phyloP scores from a whole-genome alignment of 2,329 filamentous ascomycete genomes.

The Hypocreales sp. region DNA sequence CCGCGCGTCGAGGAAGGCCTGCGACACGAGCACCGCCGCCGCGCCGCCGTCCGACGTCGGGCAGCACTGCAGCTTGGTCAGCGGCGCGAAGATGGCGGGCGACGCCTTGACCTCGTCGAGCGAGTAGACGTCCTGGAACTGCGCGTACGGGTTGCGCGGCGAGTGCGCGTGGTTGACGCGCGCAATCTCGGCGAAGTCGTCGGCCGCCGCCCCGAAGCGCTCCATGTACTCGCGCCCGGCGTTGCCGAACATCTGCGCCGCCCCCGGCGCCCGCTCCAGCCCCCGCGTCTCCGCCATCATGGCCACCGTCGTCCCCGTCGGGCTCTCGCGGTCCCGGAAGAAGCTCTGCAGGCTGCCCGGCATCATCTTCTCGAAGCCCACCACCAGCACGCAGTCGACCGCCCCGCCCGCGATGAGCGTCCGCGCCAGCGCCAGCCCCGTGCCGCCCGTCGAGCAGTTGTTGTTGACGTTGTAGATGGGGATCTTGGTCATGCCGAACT shows the following conservation, averaged over 20 bases:
- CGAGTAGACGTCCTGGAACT: slow-evolving; percentile 87
- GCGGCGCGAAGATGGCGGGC: slow-evolving; percentile 65
- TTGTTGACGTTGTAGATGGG: slow-evolving; percentile 98
- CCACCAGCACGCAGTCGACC: slow-evolving; percentile 76
- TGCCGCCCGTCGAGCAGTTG: slow-evolving; percentile 94
- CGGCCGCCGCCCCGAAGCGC: slow-evolving; percentile 70
- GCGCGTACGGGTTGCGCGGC: slow-evolving; percentile 89
- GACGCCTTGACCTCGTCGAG: slow-evolving; percentile 65
- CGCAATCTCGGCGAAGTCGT: slow-evolving; percentile 91
- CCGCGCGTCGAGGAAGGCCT: slow-evolving; percentile 72
- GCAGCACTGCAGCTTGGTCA: slow-evolving; percentile 98
- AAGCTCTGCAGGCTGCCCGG: slow-evolving; percentile 70
- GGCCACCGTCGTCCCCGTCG: slow-evolving; percentile 52
- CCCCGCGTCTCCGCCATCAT: slow-evolving; percentile 80
- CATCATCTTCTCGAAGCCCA: slow-evolving; percentile 98
- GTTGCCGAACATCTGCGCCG: slow-evolving; percentile 92
- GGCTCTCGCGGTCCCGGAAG: slow-evolving; percentile 75
- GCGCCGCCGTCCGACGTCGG: slow-evolving; percentile 88
- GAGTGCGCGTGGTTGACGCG: slow-evolving; percentile 88
- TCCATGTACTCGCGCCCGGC: slow-evolving; percentile 91
- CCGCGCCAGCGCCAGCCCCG: slow-evolving; percentile 71
- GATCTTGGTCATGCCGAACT: slow-evolving; percentile 94
- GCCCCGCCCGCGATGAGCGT: slow-evolving; percentile 66
- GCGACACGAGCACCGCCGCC: slow-evolving; percentile 76
- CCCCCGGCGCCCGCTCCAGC: slow-evolving; percentile 65